Evolutionary conservation across 2,329 filamentous ascomycete species (phyloP).

Genomic region (Arthrobotrys conoides): DNA sequence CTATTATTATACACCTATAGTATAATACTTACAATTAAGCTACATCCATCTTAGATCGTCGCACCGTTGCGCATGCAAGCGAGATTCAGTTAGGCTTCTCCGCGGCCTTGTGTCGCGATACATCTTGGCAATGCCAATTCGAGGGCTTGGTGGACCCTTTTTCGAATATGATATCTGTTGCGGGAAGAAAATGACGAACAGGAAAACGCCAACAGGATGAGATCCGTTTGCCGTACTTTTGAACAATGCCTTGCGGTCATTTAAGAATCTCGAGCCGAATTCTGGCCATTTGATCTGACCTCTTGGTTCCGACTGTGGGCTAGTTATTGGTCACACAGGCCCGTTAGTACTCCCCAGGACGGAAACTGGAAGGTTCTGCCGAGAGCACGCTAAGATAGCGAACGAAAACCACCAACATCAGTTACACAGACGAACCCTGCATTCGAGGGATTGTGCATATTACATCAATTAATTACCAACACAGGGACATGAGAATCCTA

Average conservation of each 20-base stretch:
- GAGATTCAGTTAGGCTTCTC: background rate
- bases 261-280: background rate
- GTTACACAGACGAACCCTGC: background rate
- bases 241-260: background rate
- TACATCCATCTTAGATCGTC: background rate
- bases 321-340: background rate
- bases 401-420: background rate
- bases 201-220: background rate
- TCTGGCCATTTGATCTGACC: background rate
- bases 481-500: background rate
- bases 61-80: background rate
- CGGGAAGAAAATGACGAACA: background rate
- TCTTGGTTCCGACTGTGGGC: background rate
- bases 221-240: background rate
- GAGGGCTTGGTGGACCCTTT: background rate
- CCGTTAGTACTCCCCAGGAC: background rate
- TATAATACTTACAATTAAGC: background rate
- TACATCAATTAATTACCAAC: background rate
- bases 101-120: background rate
- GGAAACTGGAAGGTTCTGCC: background rate
- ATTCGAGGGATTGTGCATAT: conserved; percentile 1
- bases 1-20: too few species aligned
- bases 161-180: background rate
- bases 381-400: background rate
- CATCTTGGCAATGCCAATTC: background rate